These are phyloP conservation scores for Candida pseudofarinosa DNA, from an alignment of 805 yeast genomes.

Conservation along the genomic window DNA sequence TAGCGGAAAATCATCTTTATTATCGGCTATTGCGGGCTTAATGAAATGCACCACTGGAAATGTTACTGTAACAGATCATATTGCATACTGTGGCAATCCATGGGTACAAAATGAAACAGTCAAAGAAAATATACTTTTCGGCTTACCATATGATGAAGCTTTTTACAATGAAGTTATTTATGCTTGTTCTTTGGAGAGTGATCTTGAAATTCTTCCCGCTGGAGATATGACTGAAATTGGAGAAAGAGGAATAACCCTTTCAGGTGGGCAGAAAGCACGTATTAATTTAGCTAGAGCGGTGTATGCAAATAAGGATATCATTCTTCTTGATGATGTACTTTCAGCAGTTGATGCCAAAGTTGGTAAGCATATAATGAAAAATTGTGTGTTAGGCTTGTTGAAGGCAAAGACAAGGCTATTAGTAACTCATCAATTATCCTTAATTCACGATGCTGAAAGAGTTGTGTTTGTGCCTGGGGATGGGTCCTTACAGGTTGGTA, in stretches of 20 bases:
- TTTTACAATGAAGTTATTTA: constrained; percentile 24
- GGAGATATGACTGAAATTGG: constrained; percentile 36
- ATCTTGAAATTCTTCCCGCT: constrained; percentile 28
- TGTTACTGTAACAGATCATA: constrained; percentile 25
- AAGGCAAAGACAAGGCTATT: constrained; percentile 29
- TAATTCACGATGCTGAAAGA: constrained; percentile 30
- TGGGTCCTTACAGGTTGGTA: constrained; percentile 28
- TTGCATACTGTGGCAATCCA: constrained; percentile 30
- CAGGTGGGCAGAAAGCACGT: constrained; percentile 38
- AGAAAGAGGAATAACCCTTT: constrained; percentile 34
- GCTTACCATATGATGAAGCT: constrained; percentile 17
- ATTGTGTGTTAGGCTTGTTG: constrained; percentile 25
- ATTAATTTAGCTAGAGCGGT: constrained; percentile 34
- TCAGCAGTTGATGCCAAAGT: constrained; percentile 38
- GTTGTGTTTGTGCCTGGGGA: constrained; percentile 29
- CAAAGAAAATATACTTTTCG: constrained; percentile 30
- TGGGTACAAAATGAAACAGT: constrained; percentile 36
- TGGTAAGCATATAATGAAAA: constrained; percentile 32
- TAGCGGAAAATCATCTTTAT: constrained; percentile 34
- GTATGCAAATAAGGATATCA: constrained; percentile 26
- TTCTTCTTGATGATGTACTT: constrained; percentile 32
- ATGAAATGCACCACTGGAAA: constrained; percentile 30
- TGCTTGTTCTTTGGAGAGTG: constrained; percentile 28
- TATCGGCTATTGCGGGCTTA: constrained; percentile 34
- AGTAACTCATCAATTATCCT: constrained; percentile 35